Base-by-base conservation (phyloP, 2,329 filamentous ascomycete genomes). In the Monilinia fructigena region DNA sequence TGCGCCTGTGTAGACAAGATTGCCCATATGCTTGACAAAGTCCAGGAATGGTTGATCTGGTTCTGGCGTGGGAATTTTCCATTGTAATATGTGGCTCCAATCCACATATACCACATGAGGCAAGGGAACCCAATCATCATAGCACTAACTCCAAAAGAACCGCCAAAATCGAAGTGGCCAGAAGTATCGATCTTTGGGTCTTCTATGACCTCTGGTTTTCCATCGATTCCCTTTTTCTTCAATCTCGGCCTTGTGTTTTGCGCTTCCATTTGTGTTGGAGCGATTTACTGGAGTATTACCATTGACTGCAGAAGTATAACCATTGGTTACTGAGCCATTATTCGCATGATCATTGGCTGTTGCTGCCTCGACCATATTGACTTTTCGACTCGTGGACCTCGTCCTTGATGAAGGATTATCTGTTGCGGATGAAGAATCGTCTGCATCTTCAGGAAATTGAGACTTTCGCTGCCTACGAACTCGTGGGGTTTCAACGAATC, bases 31-130 rank as follows among this genome's bases (percentile, higher is more conserved):
- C 67, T 82, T 79, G 65, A 85, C 82, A 76, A 97, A 98, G 23
- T 94, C 88, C 16, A 75, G 72, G 76, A 86, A 86, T 72, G 83
- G 88, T 81, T 96, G 84, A 53, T 85, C 90, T 54, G 85, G 77
- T 2, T 80, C 80, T 1, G 87, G 90, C 54, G 81, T 80, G 20
- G 95, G 62, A 96, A 82, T 70, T 90, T 88, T 72, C 94, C 94
- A 76, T 92, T 82, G 80, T 97, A 99, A 80, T 94, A 97, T 60
- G 89, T 93, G 45, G 94, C 91, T 61, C 95, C 95, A 78, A 96
- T 89, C 93, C 93, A 98, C 93, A 99, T 97, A 81, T 97, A 98
- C 85, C 92, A 97, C 94, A 98, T 98, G 73, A 99, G 85, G 48
- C 89, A 69, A n/a, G 95, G 95, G 79, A 98, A 99, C 55, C 90